phyloP scores from a whole-genome alignment of 768 basidiomycete species.

The Calocybe cyanea region DNA sequence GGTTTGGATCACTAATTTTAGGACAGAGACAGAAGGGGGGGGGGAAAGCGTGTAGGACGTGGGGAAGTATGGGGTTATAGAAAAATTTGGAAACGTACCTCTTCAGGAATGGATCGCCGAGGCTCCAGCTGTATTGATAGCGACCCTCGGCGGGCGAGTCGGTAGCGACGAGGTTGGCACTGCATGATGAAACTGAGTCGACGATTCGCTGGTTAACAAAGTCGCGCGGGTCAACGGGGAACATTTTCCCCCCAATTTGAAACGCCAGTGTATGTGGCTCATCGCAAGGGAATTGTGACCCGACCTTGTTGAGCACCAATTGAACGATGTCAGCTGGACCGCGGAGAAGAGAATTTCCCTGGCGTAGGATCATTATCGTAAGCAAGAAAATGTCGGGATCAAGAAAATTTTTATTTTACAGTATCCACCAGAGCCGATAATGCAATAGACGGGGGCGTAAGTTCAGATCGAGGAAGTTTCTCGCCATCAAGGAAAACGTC shows the following conservation, averaged over 20 bases:
- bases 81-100: constrained; percentile 41
- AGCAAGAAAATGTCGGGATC: no score
- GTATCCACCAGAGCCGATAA: constrained; percentile 73
- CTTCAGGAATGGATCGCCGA: constrained; percentile 75
- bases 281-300: constrained; percentile 48
- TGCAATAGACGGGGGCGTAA: constrained; percentile 43
- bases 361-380: neutral
- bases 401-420: no score
- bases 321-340: constrained; percentile 65
- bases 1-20: neutral
- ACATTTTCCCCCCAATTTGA: constrained; percentile 62
- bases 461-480: constrained; percentile 51
- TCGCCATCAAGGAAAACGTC: constrained; percentile 69
- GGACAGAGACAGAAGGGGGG: neutral
- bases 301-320: constrained; percentile 40
- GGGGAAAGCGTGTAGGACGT: no score
- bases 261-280: constrained; percentile 63
- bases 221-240: constrained; percentile 76
- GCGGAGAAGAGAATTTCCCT: constrained; percentile 78
- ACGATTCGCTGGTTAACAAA: constrained; percentile 44
- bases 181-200: constrained; percentile 40
- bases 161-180: constrained; percentile 53
- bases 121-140: constrained; percentile 73
- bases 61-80: no score
- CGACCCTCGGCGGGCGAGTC: constrained; percentile 57